Conservation (phyloP, 208 protist genomes). For the Trypanosomatidae sp. region DNA sequence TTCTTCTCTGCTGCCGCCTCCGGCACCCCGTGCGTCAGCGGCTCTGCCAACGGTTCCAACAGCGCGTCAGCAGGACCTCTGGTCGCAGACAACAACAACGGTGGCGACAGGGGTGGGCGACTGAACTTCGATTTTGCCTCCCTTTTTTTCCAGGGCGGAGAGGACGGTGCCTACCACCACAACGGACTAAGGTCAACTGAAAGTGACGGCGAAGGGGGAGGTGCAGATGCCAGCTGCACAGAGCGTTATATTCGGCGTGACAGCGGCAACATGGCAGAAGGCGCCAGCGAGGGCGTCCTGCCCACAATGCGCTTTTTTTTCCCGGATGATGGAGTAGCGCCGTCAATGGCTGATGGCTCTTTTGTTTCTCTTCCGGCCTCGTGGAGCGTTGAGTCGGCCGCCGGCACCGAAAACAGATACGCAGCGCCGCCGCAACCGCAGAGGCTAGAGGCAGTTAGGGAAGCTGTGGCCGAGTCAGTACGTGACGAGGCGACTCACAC, state of each 20-base stretch:
- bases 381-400: neutral
- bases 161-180: neutral
- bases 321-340: neutral
- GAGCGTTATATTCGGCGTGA: neutral
- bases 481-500: neutral
- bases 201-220: neutral
- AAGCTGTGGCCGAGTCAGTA: neutral
- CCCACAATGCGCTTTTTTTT: neutral
- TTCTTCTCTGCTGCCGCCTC: slow-evolving; percentile 4
- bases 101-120: neutral
- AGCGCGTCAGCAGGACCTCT: neutral
- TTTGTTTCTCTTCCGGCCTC: neutral
- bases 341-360: neutral
- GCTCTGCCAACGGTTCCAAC: neutral
- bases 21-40: neutral
- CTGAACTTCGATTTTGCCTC: slow-evolving; percentile 28
- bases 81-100: neutral
- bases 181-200: neutral
- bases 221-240: neutral
- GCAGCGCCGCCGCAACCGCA: neutral
- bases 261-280: neutral
- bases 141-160: slow-evolving; percentile 10
- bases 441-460: neutral
- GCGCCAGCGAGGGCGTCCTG: neutral
- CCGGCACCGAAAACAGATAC: neutral